These are phyloP conservation scores for Nakazawaea anatomiae DNA, from an alignment of 805 yeast genomes.

Conservation along the genomic window DNA sequence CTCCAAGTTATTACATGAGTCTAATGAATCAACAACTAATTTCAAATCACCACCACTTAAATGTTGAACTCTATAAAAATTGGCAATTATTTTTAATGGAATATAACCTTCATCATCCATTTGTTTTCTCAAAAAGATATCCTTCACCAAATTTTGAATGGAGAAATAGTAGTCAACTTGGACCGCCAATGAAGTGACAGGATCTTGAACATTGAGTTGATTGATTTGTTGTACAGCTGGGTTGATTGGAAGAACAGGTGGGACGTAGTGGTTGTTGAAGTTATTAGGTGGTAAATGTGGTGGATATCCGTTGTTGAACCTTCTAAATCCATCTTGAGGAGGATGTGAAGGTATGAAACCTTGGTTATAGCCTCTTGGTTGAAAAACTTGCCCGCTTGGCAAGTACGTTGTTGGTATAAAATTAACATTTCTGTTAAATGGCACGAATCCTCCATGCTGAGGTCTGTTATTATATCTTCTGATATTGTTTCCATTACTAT, in stretches of 20 bases:
- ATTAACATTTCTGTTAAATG: conserved; percentile 6
- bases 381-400: conserved; percentile 10
- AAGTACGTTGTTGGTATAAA: conserved; percentile 9
- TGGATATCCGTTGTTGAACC: conserved; percentile 7
- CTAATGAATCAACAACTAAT: conserved; percentile 49
- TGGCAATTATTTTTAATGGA: conserved; percentile 53
- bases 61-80: conserved; percentile 71
- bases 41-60: conserved; percentile 50
- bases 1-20: conserved; percentile 41
- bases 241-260: conserved; percentile 1
- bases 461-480: conserved; percentile 10
- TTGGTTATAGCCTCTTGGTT: conserved; percentile 10
- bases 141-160: conserved; percentile 80
- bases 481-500: background rate
- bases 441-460: conserved; percentile 8
- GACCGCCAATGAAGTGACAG: conserved; percentile 24
- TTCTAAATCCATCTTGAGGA: conserved; percentile 1
- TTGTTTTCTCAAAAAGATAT: conserved; percentile 72
- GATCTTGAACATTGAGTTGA: conserved; percentile 7
- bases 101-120: conserved; percentile 78
- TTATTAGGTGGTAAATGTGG: conserved; percentile 4
- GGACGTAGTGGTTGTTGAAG: conserved; percentile 1
- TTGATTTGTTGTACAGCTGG: conserved; percentile 5
- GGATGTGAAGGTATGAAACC: conserved; percentile 4
- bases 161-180: conserved; percentile 92